Base-by-base conservation (phyloP, 345 rosid species). In the Salix suchowensis region DNA sequence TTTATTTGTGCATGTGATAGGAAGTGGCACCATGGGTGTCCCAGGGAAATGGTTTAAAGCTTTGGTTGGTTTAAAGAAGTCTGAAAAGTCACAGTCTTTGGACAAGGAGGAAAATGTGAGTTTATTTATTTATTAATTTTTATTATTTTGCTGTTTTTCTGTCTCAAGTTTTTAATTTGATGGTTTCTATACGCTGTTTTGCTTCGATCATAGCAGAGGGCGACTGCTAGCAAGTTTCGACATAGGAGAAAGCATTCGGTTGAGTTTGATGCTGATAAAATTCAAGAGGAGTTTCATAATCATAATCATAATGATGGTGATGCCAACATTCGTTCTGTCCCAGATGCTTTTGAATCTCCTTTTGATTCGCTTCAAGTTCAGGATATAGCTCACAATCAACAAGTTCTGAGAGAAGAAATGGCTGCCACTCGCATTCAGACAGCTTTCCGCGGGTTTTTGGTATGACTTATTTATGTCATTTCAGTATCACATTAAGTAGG, bases 1-100 rank as follows among this genome's bases (percentile, higher is more conserved):
- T 60, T 24, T n/a, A 65, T 78, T 73, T 30, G 74, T 73, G 78
- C 81, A 73, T 79, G 79, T 73, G 78, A 37, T 76, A 74, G 44
- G 13, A 54, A 23, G 78, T 52, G 67, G 39, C 48, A 55, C 74
- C 76, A 96, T 96, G 99, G 99, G 99, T 80, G 94, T 90, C 76
- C 88, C 97, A 0, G 97, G 97, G 54, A 94, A 89, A 89, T 96
- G 99, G 99, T 85, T 96, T 74, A 94, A 86, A 85, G 91, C 98
- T 72, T 84, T 94, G 84, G 89, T 96, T 81, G 93, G 98, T 76
- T 84, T 91, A 76, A 90, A 85, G 77, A 94, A 90, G 85, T 83
- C 92, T 40, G 96, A 89, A 73, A 94, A 90, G 83, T 88, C 92
- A 8, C 89, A 55, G 36, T 89, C 97, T 74, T 88, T 90, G n/a